A percentile compares a stretch with the other conserved stretches of the same genome.
phyloP scores from a whole-genome alignment of 495 filamentous ascomycete species.

The Neurospora sp. region DNA sequence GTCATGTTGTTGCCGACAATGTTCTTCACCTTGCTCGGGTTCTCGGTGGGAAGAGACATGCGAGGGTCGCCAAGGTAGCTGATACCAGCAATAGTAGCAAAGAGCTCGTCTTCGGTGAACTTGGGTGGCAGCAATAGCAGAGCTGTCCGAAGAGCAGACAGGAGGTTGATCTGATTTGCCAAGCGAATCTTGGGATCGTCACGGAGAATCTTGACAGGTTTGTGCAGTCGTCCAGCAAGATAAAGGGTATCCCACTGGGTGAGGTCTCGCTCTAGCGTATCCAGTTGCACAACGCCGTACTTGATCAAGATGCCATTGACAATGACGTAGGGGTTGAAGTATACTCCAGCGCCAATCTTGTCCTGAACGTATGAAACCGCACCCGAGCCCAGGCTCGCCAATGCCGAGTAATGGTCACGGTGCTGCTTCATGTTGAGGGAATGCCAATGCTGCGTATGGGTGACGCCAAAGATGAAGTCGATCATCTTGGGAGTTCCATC shows the following conservation, averaged over 20 bases:
- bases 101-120: slow-evolving; percentile 84
- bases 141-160: slow-evolving; percentile 83
- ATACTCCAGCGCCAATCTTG: slow-evolving; percentile 81
- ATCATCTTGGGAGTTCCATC: slow-evolving; percentile 89
- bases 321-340: slow-evolving; percentile 92
- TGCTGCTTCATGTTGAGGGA: slow-evolving; percentile 80
- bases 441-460: slow-evolving; percentile 95
- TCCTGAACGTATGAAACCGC: slow-evolving; percentile 79
- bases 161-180: slow-evolving; percentile 88
- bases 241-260: slow-evolving; percentile 87
- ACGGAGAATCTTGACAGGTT: slow-evolving; percentile 93
- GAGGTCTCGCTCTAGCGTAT: slow-evolving; percentile 78
- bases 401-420: slow-evolving; percentile 80
- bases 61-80: slow-evolving; percentile 91
- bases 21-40: slow-evolving; percentile 85
- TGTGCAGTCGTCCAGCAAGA: slow-evolving; percentile 87
- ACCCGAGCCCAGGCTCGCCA: slow-evolving; percentile 78
- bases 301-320: slow-evolving; percentile 96
- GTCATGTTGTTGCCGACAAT: slow-evolving; percentile 85
- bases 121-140: slow-evolving; percentile 70
- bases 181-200: slow-evolving; percentile 86
- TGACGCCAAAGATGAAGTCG: slow-evolving; percentile 95
- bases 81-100: slow-evolving; percentile 79
- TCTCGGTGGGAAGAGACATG: slow-evolving; percentile 79
- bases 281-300: slow-evolving; percentile 89